phyloP scores from a whole-genome alignment of 768 basidiomycete genomes.

The Coprinopsis marcescibilis region DNA sequence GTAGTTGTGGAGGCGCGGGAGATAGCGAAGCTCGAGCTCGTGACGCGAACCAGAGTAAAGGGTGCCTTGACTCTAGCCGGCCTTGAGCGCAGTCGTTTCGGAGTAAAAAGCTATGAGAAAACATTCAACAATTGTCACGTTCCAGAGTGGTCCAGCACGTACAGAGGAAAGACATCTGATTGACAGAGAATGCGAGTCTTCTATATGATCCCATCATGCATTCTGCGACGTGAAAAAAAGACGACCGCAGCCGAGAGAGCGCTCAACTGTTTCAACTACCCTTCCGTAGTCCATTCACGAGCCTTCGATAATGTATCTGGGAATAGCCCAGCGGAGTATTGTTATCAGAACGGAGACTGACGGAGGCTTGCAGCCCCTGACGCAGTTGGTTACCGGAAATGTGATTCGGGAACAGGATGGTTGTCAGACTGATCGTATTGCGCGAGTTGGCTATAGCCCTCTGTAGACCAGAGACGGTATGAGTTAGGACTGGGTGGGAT shows the following conservation, averaged over 20 bases:
- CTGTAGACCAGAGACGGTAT: background rate
- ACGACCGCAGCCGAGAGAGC: background rate
- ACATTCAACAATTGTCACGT: background rate
- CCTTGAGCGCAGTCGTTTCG: background rate
- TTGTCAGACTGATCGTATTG: constrained; percentile 4
- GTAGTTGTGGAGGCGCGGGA: background rate
- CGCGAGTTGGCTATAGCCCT: background rate
- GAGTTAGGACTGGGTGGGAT: background rate
- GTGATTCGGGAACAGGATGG: constrained; percentile 11
- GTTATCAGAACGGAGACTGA: constrained; percentile 6
- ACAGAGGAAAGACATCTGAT: constrained; percentile 6
- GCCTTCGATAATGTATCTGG: constrained; percentile 7
- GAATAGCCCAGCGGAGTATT: constrained; percentile 6
- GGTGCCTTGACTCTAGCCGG: constrained; percentile 6
- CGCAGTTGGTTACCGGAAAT: constrained; percentile 19
- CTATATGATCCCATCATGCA: constrained; percentile 8
- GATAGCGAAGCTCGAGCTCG: background rate
- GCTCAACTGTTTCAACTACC: background rate
- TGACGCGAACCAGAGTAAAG: constrained; percentile 9
- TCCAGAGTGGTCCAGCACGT: background rate
- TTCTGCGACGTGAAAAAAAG: background rate
- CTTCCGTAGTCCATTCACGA: background rate
- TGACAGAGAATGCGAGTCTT: constrained; percentile 4
- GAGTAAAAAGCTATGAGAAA: constrained; percentile 3
- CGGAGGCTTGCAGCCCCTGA: constrained; percentile 14